A percentile compares a stretch with the other conserved stretches of the same genome.
These are phyloP conservation scores for Ceratobasidium sp. DNA, from an alignment of 1,284 basidiomycete genomes.

Conservation along the genomic window DNA sequence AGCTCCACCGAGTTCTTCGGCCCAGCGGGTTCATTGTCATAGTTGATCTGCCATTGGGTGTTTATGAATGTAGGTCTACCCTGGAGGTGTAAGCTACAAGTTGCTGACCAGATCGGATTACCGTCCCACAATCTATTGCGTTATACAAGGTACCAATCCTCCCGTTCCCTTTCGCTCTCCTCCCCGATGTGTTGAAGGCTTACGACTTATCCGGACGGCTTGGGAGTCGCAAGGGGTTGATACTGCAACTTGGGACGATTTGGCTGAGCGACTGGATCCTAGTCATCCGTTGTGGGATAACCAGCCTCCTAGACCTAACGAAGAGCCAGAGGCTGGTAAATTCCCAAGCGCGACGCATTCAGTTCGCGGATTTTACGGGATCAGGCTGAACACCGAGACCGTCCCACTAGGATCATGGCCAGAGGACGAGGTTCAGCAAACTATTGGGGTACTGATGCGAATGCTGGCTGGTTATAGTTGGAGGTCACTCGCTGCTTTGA, in stretches of 20 bases:
- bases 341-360: neutral
- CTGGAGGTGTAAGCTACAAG: no score
- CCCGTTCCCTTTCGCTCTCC: neutral
- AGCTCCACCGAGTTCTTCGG: constrained; percentile 23
- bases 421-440: neutral
- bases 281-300: constrained; percentile 22
- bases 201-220: neutral
- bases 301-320: neutral
- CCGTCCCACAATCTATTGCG: no score
- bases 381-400: neutral
- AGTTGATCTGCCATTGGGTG: constrained; percentile 13
- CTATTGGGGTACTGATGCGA: constrained; percentile 2
- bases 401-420: constrained; percentile 18
- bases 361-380: constrained; percentile 13
- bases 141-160: neutral
- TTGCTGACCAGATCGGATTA: no score
- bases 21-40: constrained; percentile 12
- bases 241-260: constrained; percentile 8
- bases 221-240: constrained; percentile 19
- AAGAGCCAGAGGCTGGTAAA: neutral
- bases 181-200: neutral
- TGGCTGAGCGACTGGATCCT: constrained; percentile 7
- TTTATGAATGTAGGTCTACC: constrained; percentile 1
- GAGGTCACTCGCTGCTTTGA: constrained; percentile 1
- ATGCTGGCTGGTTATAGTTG: neutral